Percentiles rank a stretch among this genome's conserved stretches.
phyloP scores from a whole-genome alignment of 768 basidiomycete species.

The Rhodotorula kratochvilovae region DNA sequence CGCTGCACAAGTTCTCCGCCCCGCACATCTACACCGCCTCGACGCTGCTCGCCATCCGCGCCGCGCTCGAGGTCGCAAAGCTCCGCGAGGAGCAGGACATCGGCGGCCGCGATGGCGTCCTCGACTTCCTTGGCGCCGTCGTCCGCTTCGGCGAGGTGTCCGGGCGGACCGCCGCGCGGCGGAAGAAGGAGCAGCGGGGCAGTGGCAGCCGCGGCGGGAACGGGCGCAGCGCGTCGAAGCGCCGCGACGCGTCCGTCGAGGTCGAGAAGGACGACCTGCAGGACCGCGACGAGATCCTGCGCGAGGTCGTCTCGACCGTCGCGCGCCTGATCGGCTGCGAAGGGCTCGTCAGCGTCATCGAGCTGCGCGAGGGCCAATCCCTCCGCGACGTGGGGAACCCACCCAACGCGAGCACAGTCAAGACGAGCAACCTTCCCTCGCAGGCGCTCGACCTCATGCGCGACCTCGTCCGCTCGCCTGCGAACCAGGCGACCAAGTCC shows the following conservation, averaged over 20 bases:
- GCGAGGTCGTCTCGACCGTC: constrained; percentile 41
- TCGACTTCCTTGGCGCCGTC: constrained; percentile 41
- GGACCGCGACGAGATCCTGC: constrained; percentile 37
- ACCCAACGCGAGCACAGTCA: constrained; percentile 5
- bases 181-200: not conserved
- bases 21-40: constrained; percentile 39
- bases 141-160: constrained; percentile 42
- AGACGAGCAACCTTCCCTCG: constrained; percentile 25
- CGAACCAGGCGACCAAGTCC: constrained; percentile 43
- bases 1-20: constrained; percentile 43
- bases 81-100: constrained; percentile 39
- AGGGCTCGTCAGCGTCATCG: constrained; percentile 40
- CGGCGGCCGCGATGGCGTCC: constrained; percentile 39
- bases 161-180: constrained; percentile 14
- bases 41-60: constrained; percentile 31
- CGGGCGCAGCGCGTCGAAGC: not conserved
- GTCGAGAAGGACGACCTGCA: not conserved
- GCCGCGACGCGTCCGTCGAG: not conserved
- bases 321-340: constrained; percentile 42
- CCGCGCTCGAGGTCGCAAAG: constrained; percentile 37
- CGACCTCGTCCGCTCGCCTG: constrained; percentile 43
- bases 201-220: not conserved
- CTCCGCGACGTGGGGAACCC: constrained; percentile 12
- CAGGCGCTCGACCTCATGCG: constrained; percentile 42
- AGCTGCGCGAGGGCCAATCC: constrained; percentile 21